Evolutionary conservation across 2,329 filamentous ascomycete genomes (phyloP), one percentile per base, ranked within the genome.

Genomic region (Nakataea oryzae): DNA sequence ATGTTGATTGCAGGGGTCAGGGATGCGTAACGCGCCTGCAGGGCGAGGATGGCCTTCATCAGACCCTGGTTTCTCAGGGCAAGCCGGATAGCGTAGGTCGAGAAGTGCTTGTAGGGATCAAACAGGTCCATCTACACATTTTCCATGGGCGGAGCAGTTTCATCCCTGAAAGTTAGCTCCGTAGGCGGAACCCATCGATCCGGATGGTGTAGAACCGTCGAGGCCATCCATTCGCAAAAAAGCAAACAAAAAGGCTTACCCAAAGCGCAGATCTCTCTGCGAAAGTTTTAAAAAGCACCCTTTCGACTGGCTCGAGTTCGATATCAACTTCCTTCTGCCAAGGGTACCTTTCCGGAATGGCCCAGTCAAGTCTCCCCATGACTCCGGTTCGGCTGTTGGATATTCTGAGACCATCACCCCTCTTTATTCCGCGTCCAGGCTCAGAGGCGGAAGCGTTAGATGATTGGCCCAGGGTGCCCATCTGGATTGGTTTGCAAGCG

Each of bases 221-320:
- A n/a, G 7, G 11, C 41, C 41, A n/a, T 2, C 6, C 21, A n/a
- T 9, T 1, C 21, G 27, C 13, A 7, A 41, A 41, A 8, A 56
- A 1, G 9, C 24, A 28, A 28, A 4, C 26, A 56, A 28, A 2
- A 34, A 11, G 24, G 14, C 57, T 58, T 17, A 58, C 57, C 57
- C 67, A 69, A 26, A 66, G 57, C 6, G 67, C 64, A 12, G 66
- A 64, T 32, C 65, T 61, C 56, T 73, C 71, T 7, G 68, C 67
- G 59, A 71, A 73, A 60, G 68, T 68, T 2, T 69, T 66, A 54
- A 71, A 70, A 13, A 73, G 68, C 8, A 64, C 60, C 12, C 69
- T 66, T 58, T 73, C 71, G 47, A 68, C 66, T 14, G 65, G 64
- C 6, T 63, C 63, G 29, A 73, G 61, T 1, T 61, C 60, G 29